Conservation (phyloP, 148 eudicot species). For the Vaccinium darrowii region DNA sequence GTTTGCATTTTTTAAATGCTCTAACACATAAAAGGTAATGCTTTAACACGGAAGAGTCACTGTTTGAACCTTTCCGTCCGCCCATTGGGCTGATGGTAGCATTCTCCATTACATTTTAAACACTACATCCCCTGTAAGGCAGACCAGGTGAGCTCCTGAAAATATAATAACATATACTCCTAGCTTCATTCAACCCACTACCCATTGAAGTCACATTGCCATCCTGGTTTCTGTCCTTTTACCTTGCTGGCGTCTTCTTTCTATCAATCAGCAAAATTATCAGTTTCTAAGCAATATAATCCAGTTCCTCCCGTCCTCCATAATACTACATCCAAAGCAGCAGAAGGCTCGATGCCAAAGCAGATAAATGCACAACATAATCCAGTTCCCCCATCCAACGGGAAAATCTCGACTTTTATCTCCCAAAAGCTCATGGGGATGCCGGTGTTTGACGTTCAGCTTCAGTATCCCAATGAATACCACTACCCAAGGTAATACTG, state of each 20-base stretch:
- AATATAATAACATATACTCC: background rate
- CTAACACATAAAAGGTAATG: too few species aligned
- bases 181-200: conserved; percentile 12
- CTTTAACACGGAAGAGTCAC: too few species aligned
- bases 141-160: conserved; percentile 9
- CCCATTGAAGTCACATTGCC: background rate
- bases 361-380: conserved; percentile 7
- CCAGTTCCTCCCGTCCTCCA: background rate
- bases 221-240: background rate
- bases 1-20: too few species aligned
- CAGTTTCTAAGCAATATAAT: background rate
- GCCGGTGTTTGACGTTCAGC: background rate
- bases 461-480: background rate
- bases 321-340: conserved; percentile 19
- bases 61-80: too few species aligned
- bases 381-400: background rate
- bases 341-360: background rate
- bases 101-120: background rate
- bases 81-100: too few species aligned
- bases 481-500: background rate
- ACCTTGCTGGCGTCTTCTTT: background rate
- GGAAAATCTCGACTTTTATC: background rate
- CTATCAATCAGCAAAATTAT: conserved; percentile 3
- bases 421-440: conserved; percentile 15
- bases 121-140: background rate